Evolutionary conservation across 2,329 filamentous ascomycete genomes (phyloP), one percentile per base, ranked within the genome.

Genomic region (Tolypocladium nubicola): DNA sequence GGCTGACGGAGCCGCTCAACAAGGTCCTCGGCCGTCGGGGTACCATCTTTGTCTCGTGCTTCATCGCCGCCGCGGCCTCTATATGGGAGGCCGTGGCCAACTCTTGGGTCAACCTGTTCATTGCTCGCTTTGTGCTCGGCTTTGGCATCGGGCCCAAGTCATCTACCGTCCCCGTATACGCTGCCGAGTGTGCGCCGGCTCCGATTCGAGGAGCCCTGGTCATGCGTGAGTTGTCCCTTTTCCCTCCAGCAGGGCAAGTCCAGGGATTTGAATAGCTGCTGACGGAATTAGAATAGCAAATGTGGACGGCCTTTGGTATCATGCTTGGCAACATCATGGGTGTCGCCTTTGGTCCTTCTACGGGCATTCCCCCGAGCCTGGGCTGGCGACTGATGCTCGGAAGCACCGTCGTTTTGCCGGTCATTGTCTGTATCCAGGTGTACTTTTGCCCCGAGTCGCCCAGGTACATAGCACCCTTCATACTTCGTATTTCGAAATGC

Each of bases 121-220:
- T 82, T 54, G 82, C 82, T 50, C 80, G 87, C 30, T 83, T 89
- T 61, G 73, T 83, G 16, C 77, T 89, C 57, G 87, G 87, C 0
- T 79, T 90, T 45, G 85, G 82, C 1, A 85, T 88, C 61, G 85
- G 85, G 5, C 77, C 82, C 38, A 88, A 88, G 66, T 80, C 81
- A 14, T 78, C 78, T 4, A 83, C 78, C 1, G 81, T 85, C 0
- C 88, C 88, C 0, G 83, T 91, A 49, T 91, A 89, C 64, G 83
- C 86, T 1, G 87, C 88, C 1, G 88, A 90, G 68, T 87, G 82
- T 52, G 79, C 84, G 0, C 87, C 87, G 0, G 82, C 85, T 2
- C 66, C 75, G 5, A 84, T 90, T 55, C 81, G 87, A 61, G 86
- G 87, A 61, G 87, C 85, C 11, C 75, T 93, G 10, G 87, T 90